Base-by-base conservation (phyloP, 2,329 filamentous ascomycete species). In the Metarhizium rileyi region DNA sequence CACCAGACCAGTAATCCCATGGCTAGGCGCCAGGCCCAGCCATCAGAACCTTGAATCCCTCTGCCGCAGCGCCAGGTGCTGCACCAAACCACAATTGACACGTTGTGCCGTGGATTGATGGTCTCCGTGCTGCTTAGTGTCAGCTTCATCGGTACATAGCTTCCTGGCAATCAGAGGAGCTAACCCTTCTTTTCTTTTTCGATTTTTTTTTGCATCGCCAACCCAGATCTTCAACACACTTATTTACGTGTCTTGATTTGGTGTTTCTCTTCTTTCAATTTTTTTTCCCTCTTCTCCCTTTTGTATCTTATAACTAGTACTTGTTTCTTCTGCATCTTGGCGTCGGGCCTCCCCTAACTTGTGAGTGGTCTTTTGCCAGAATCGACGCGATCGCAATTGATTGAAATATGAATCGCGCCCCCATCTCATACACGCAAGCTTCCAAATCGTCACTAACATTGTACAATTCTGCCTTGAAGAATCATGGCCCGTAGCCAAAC, bases 401-500 rank as follows among this genome's bases (percentile, higher is more conserved):
- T 9, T 8, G 22, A 22, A 5, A 25, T 7, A 40, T 7, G 23
- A 41, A 47, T 43, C 36, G 47, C 28, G 6, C 1, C 14, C n/a
- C 26, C 16, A 27, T 14, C 25, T 35, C 16, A 6, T 16, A 8
- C 16, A 4, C 10, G 30, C 12, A 16, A 22, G 9, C 16, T n/a
- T 26, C 14, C 9, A 6, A 12, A 8, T 16, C 33, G 26, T 18
- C 9, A 36, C 48, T 52, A 25, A 52, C 48, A 2, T 10, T 36
- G 20, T 14, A 16, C 20, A 12, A 42, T 42, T 43, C 44, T 46
- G 56, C 48, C 48, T 51, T 42, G 12, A 8, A 56, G 52, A 63
- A 66, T 53, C 64, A 77, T 77, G 74, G 70, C 69, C 58, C 64
- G 69, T 59, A 69, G 69, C 61, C 62, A 72, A 56, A 71, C 73